These are phyloP conservation scores for Metschnikowia matae DNA, from an alignment of 805 yeast genomes.

Conservation along the genomic window DNA sequence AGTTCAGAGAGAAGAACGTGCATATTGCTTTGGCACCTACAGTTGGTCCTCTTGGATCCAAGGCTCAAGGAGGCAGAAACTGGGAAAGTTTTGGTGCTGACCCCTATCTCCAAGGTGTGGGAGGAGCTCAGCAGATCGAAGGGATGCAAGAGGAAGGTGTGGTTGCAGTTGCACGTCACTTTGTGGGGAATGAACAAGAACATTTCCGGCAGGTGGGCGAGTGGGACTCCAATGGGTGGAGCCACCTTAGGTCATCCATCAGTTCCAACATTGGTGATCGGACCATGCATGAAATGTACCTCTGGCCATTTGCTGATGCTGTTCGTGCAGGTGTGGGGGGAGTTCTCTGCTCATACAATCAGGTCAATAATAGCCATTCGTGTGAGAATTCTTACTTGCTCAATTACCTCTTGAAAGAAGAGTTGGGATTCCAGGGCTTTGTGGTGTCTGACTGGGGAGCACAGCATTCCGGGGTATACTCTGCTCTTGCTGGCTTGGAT, in stretches of 20 bases:
- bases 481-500: slow-evolving; percentile 57
- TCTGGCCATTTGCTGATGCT: slow-evolving; percentile 67
- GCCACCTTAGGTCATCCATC: slow-evolving; percentile 37
- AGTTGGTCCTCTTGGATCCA: slow-evolving; percentile 57
- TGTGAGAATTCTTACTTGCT: slow-evolving; percentile 57
- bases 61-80: slow-evolving; percentile 61
- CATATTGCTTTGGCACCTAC: slow-evolving; percentile 54
- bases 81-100: slow-evolving; percentile 65
- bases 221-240: slow-evolving; percentile 45
- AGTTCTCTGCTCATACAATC: slow-evolving; percentile 59
- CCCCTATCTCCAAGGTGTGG: slow-evolving; percentile 56
- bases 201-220: slow-evolving; percentile 52
- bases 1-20: slow-evolving; percentile 51
- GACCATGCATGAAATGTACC: slow-evolving; percentile 56
- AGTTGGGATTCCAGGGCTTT: slow-evolving; percentile 63
- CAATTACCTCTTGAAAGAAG: slow-evolving; percentile 54
- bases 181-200: slow-evolving; percentile 62
- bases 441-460: slow-evolving; percentile 70
- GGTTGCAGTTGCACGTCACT: slow-evolving; percentile 53
- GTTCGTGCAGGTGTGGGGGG: slow-evolving; percentile 57
- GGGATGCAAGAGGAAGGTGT: slow-evolving; percentile 60
- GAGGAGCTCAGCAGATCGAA: slow-evolving; percentile 47
- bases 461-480: slow-evolving; percentile 52
- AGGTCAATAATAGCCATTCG: slow-evolving; percentile 52
- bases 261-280: slow-evolving; percentile 57